Evolutionary conservation across 768 basidiomycete species (phyloP).

Genomic region (Termitomyces sp.): DNA sequence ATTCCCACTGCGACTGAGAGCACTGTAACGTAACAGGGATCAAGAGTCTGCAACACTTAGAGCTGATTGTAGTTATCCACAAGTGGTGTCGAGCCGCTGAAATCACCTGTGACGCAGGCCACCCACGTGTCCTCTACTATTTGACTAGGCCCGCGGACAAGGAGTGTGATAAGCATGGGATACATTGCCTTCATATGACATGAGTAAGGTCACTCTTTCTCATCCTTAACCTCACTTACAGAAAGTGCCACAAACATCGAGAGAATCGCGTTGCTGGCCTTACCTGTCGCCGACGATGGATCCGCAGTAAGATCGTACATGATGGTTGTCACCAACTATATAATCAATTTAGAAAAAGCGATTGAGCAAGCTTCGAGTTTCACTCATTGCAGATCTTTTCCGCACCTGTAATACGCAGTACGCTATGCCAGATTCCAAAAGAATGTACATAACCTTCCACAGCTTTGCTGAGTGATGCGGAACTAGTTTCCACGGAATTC

Average conservation of each 20-base stretch:
- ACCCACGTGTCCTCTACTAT: neutral
- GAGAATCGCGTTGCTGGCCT: neutral
- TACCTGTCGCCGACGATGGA: neutral
- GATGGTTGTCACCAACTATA: neutral
- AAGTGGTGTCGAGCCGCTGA: neutral
- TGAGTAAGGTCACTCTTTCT: neutral
- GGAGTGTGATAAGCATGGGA: neutral
- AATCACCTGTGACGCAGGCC: neutral
- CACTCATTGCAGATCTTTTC: neutral
- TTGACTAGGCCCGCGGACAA: neutral
- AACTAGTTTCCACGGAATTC: neutral
- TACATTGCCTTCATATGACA: neutral
- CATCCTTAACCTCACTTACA: neutral
- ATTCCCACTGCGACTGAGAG: no score
- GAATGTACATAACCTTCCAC: neutral
- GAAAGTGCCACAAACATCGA: neutral
- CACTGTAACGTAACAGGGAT: no score
- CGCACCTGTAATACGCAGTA: neutral
- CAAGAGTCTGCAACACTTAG: no score
- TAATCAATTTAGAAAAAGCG: neutral
- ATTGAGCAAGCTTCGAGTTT: neutral
- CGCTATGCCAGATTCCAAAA: neutral
- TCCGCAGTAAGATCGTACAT: neutral
- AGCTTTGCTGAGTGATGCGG: neutral
- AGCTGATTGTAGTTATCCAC: no score